Conservation (phyloP, 495 filamentous ascomycete genomes). For the Penicillium canescens region DNA sequence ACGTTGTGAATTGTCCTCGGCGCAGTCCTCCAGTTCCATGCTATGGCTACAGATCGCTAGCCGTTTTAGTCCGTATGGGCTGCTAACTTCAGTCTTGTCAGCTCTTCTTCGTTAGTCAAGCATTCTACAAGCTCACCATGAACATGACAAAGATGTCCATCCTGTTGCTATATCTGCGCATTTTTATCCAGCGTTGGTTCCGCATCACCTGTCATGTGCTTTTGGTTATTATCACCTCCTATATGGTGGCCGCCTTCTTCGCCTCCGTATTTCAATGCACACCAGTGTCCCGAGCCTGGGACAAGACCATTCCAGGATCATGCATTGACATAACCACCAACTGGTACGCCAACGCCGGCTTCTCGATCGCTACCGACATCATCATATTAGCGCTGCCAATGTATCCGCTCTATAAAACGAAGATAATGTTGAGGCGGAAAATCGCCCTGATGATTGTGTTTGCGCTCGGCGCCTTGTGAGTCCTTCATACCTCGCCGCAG, state of each 20-base stretch:
- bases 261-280: conserved; percentile 45
- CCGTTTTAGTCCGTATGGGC: no score
- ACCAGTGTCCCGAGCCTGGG: conserved; percentile 40
- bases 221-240: conserved; percentile 25
- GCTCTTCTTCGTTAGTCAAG: conserved; percentile 28
- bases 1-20: no score
- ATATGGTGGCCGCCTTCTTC: conserved; percentile 41
- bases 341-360: conserved; percentile 13
- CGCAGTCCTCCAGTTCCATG: no score
- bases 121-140: conserved; percentile 38
- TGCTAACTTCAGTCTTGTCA: background rate
- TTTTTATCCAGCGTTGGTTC: conserved; percentile 30
- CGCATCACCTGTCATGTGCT: conserved; percentile 11
- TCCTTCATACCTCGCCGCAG: no score
- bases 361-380: no score
- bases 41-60: no score
- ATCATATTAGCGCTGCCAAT: no score
- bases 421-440: no score
- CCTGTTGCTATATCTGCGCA: conserved; percentile 38
- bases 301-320: conserved; percentile 25
- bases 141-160: conserved; percentile 40
- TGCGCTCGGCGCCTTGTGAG: no score
- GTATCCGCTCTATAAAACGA: no score
- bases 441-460: no score
- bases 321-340: conserved; percentile 43